Evolutionary conservation across 2,329 filamentous ascomycete genomes (phyloP).

Genomic region (Balansia obtecta): DNA sequence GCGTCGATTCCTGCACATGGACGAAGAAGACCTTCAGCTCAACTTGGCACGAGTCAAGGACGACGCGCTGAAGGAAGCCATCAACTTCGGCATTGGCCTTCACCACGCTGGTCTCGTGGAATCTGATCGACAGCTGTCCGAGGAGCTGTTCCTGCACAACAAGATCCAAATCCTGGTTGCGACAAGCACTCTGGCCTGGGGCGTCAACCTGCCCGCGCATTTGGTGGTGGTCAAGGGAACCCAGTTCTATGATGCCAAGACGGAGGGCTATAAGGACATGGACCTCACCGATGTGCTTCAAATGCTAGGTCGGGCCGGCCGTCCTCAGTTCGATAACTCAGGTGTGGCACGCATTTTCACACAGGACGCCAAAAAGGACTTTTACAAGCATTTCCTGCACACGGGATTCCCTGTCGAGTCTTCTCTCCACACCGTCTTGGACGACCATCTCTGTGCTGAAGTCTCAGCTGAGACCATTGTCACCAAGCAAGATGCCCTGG

Average conservation of each 20-base stretch:
- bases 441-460: conserved; percentile 94
- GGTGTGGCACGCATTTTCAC: conserved; percentile 97
- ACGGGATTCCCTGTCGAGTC: conserved; percentile 97
- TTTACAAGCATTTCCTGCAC: conserved; percentile 98
- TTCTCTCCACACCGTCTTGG: conserved; percentile 86
- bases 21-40: conserved; percentile 81
- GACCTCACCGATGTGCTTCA: conserved; percentile 95
- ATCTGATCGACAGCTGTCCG: conserved; percentile 78
- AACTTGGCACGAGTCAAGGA: conserved; percentile 89
- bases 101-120: conserved; percentile 97
- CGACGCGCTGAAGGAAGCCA: conserved; percentile 80
- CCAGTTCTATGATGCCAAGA: conserved; percentile 96
- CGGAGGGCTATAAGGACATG: conserved; percentile 97
- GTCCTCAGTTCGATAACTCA: conserved; percentile 91
- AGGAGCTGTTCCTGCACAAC: conserved; percentile 93
- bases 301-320: conserved; percentile 91
- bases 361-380: conserved; percentile 93
- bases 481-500: conserved; percentile 92
- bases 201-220: conserved; percentile 93
- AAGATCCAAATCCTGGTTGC: conserved; percentile 96
- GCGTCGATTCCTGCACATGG: conserved; percentile 83
- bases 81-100: conserved; percentile 92
- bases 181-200: conserved; percentile 94
- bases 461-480: conserved; percentile 85
- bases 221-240: conserved; percentile 96